Percentiles rank a stretch among this genome's conserved stretches.
Evolutionary conservation across 495 filamentous ascomycete species (phyloP).

Genomic region (Penicillium angulare): DNA sequence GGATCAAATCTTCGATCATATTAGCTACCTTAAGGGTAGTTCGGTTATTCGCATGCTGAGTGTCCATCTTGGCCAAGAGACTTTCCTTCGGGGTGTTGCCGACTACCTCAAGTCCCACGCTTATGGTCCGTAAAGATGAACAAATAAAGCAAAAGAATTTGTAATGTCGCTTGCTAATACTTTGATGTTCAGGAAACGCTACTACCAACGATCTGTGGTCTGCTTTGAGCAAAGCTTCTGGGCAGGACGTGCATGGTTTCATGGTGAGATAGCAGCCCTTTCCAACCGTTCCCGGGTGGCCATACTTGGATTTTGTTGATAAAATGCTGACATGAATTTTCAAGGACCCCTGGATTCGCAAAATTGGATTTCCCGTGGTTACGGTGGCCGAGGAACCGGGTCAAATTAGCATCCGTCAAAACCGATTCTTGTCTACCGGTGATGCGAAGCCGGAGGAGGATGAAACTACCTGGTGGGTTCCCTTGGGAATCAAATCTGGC

Average conservation of each 20-base stretch:
- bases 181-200: slow-evolving; percentile 63
- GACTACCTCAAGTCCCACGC: slow-evolving; percentile 83
- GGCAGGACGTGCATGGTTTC: slow-evolving; percentile 78
- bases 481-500: slow-evolving; percentile 70
- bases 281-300: not conserved
- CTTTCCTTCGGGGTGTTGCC: slow-evolving; percentile 84
- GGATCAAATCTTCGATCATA: slow-evolving; percentile 94
- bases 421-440: slow-evolving; percentile 83
- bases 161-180: not conserved
- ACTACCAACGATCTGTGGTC: slow-evolving; percentile 91
- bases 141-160: not conserved
- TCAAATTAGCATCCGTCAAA: slow-evolving; percentile 79
- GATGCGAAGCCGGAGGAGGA: slow-evolving; percentile 91
- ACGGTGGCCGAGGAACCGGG: slow-evolving; percentile 79
- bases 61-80: slow-evolving; percentile 77
- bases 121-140: slow-evolving; percentile 50
- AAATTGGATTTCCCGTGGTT: slow-evolving; percentile 89
- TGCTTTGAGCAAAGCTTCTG: slow-evolving; percentile 84
- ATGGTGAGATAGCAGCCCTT: slow-evolving; percentile 58
- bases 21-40: slow-evolving; percentile 94
- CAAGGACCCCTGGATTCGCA: slow-evolving; percentile 82
- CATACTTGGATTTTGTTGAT: not conserved
- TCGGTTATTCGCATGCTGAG: slow-evolving; percentile 94
- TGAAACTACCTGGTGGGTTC: slow-evolving; percentile 93
- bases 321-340: slow-evolving; percentile 13